These are phyloP conservation scores for Boletus reticuloceps DNA, from an alignment of 768 basidiomycete genomes.

Conservation along the genomic window DNA sequence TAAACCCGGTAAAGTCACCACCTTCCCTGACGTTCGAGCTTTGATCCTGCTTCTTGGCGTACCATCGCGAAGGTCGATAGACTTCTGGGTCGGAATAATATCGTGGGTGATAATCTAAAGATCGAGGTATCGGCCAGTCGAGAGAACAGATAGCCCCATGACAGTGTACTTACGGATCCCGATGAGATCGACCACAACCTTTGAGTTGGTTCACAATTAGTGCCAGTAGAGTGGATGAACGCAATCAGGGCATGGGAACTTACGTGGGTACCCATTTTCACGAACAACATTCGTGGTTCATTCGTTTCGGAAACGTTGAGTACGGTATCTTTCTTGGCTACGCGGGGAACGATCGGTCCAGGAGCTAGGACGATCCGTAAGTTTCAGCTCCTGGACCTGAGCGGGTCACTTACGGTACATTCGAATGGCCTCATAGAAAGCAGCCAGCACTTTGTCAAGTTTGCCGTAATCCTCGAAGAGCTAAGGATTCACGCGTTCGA, in stretches of 20 bases:
- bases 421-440: slow-evolving; percentile 28
- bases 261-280: slow-evolving; percentile 21
- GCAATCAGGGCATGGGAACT: too few species aligned
- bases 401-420: slow-evolving; percentile 25
- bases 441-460: slow-evolving; percentile 27
- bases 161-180: slow-evolving; percentile 26
- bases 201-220: background rate
- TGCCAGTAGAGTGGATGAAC: too few species aligned
- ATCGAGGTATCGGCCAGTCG: background rate
- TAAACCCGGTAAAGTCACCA: background rate
- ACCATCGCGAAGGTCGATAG: slow-evolving; percentile 40
- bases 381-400: background rate
- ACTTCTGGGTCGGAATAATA: slow-evolving; percentile 35
- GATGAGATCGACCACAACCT: slow-evolving; percentile 27
- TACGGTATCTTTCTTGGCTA: slow-evolving; percentile 23
- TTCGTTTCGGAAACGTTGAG: slow-evolving; percentile 16
- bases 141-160: background rate
- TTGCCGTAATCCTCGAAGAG: slow-evolving; percentile 24
- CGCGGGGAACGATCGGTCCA: slow-evolving; percentile 26
- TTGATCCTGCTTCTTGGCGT: slow-evolving; percentile 12
- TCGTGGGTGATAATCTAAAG: slow-evolving; percentile 34
- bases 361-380: slow-evolving; percentile 17
- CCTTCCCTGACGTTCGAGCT: background rate
- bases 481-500: background rate
- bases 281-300: slow-evolving; percentile 7